These are phyloP conservation scores for Mortierella sp. DNA, from an alignment of 371 early-diverging fungal species.

Conservation along the genomic window DNA sequence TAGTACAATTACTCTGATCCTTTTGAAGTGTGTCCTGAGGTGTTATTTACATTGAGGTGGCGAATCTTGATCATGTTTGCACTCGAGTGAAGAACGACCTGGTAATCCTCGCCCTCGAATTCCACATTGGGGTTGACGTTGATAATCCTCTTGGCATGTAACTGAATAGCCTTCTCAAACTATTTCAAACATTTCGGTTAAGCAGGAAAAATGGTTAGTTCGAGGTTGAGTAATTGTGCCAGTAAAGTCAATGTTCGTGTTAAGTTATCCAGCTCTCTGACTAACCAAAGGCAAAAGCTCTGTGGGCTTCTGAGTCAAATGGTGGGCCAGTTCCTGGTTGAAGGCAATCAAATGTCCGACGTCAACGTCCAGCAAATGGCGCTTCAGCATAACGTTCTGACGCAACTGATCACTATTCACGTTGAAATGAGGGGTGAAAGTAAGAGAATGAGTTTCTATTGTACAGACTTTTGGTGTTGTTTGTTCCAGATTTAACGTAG, in stretches of 20 bases:
- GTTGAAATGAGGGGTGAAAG: neutral
- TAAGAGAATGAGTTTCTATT: neutral
- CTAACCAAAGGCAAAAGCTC: constrained; percentile 86
- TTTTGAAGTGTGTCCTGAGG: neutral
- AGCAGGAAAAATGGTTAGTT: neutral
- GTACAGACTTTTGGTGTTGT: neutral
- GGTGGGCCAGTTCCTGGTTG: constrained; percentile 87
- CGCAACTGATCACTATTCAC: constrained; percentile 88
- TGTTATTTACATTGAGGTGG: constrained; percentile 77
- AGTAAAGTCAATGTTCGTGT: neutral
- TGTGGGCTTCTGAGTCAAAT: constrained; percentile 81
- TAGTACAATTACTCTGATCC: neutral
- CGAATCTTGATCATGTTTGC: constrained; percentile 89
- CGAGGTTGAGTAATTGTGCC: no score
- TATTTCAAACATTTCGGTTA: constrained; percentile 32
- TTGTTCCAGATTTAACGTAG: neutral
- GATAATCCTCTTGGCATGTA: constrained; percentile 76
- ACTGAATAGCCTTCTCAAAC: constrained; percentile 91
- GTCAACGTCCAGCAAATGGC: constrained; percentile 88
- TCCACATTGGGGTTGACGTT: constrained; percentile 64
- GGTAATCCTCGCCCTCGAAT: constrained; percentile 75
- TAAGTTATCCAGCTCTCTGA: neutral
- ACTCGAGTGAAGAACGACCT: constrained; percentile 88
- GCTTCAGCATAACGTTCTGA: constrained; percentile 82
- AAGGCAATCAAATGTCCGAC: constrained; percentile 85